Evolutionary conservation across 2,329 filamentous ascomycete genomes (phyloP), one percentile per base, ranked within the genome.

Genomic region (Cucurbitaria berberidis): DNA sequence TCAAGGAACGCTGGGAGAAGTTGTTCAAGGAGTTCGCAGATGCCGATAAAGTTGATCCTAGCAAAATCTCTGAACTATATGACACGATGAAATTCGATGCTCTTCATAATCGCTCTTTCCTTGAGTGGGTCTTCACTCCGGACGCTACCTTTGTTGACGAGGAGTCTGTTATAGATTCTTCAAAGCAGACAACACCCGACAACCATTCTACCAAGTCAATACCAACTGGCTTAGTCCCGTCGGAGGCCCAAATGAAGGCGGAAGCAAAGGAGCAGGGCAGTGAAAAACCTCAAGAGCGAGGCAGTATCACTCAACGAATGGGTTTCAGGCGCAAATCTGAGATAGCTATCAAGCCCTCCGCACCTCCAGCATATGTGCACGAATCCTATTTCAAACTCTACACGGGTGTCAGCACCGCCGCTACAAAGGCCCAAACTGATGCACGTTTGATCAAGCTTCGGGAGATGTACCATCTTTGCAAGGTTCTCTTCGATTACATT

Each of bases 51-150:
- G 92, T 98, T 16, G 95, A 99, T 74, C 96, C 96, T 16, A 96
- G 93, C 81, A 99, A 99, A 79, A 93, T 99, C 57, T 97, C 92
- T 5, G 95, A 99, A 78, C 84, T 99, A 2, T 99, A 99, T 74
- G 95, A 99, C 74, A 98, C 93, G 18, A 98, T 99, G 95, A 99
- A 99, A 76, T 99, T 98, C 61, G 95, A 99, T 74, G 95, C 95
- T 1, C 82, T 99, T 13, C 96, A 99, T 76, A 99, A 99, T 71
- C 87, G 95, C 2, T 91, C 92, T 58, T 99, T 99, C 68, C 80
- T 99, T 3, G 95, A 99, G 74, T 98, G 95, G 91, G 89, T 97
- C 0, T 99, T 99, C 66, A 96, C 92, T 15, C 95, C 95, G 1
- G 88, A 90, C 29, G 87, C 86, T 66, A 83, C 82, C 53, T 90